Percentiles rank a stretch among this genome's conserved stretches.
Evolutionary conservation across 2,329 filamentous ascomycete species (phyloP).

Genomic region (Didymella segeticola): DNA sequence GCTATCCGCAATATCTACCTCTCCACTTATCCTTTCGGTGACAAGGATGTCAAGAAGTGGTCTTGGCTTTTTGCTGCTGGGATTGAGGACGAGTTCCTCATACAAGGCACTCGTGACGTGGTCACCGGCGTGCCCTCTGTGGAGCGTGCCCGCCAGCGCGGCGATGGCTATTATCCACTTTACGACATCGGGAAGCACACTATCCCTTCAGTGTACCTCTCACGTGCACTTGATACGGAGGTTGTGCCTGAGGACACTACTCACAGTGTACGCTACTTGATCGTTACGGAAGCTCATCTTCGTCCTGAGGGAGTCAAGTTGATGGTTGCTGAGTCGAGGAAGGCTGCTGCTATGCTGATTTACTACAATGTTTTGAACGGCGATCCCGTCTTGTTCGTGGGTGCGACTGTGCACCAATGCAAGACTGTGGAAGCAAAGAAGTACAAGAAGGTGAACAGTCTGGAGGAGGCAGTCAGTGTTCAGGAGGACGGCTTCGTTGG

Average conservation of each 20-base stretch:
- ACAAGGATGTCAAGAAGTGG: slow-evolving; percentile 34
- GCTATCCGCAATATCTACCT: slow-evolving; percentile 27
- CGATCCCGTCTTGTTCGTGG: slow-evolving; percentile 30
- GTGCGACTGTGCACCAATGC: slow-evolving; percentile 18
- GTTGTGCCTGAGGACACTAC: slow-evolving; percentile 25
- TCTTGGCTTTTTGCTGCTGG: slow-evolving; percentile 26
- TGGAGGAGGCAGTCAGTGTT: slow-evolving; percentile 22
- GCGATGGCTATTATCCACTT: slow-evolving; percentile 15
- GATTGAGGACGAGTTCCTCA: slow-evolving; percentile 26
- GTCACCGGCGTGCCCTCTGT: slow-evolving; percentile 6
- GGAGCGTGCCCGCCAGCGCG: slow-evolving; percentile 6
- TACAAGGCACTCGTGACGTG: neutral
- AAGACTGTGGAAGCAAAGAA: slow-evolving; percentile 18
- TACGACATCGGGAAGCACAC: slow-evolving; percentile 15
- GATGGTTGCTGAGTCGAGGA: slow-evolving; percentile 32
- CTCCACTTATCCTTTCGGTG: slow-evolving; percentile 34
- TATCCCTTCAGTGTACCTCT: slow-evolving; percentile 28
- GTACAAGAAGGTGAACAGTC: slow-evolving; percentile 25
- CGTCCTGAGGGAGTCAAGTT: slow-evolving; percentile 19
- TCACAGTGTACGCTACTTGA: slow-evolving; percentile 21
- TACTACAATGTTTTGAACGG: slow-evolving; percentile 32
- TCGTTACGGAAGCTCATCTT: slow-evolving; percentile 27
- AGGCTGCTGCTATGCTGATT: slow-evolving; percentile 32
- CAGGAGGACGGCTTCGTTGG: slow-evolving; percentile 24
- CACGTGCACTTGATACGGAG: slow-evolving; percentile 25